These are phyloP conservation scores for Microdochium trichocladiopsis DNA, from an alignment of 2,329 filamentous ascomycete species.

Conservation along the genomic window DNA sequence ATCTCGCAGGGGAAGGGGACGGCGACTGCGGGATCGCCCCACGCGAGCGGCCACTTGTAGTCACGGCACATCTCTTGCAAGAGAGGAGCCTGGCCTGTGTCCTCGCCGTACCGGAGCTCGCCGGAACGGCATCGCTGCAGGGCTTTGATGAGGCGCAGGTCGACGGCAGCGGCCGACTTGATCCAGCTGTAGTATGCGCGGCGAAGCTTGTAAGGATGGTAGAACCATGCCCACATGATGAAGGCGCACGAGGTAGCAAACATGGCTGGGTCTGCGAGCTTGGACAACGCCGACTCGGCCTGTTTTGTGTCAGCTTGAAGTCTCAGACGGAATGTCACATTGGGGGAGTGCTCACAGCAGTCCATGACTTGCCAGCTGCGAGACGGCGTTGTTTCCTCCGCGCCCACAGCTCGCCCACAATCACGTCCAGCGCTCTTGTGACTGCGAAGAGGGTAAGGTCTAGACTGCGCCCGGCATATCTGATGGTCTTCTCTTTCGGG, in stretches of 20 bases:
- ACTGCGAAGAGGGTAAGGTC: constrained; percentile 77
- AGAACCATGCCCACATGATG: constrained; percentile 90
- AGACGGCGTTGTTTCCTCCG: constrained; percentile 36
- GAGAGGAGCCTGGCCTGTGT: constrained; percentile 62
- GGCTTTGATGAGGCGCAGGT: constrained; percentile 65
- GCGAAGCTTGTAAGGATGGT: constrained; percentile 63
- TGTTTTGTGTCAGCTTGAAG: constrained; percentile 9
- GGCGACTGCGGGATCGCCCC: constrained; percentile 64
- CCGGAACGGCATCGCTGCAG: constrained; percentile 60
- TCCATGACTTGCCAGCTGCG: constrained; percentile 35
- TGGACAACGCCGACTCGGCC: constrained; percentile 32
- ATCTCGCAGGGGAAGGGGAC: constrained; percentile 76
- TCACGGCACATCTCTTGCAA: constrained; percentile 67
- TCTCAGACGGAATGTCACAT: constrained; percentile 4
- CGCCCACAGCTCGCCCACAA: constrained; percentile 60
- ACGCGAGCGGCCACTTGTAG: constrained; percentile 58
- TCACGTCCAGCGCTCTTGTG: constrained; percentile 64
- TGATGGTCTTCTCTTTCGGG: constrained; percentile 9
- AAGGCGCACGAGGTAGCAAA: constrained; percentile 67
- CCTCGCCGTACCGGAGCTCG: constrained; percentile 63
- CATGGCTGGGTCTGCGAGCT: constrained; percentile 56
- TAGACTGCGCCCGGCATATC: constrained; percentile 63
- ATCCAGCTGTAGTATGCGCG: constrained; percentile 78
- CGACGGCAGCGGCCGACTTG: constrained; percentile 66
- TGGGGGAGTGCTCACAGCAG: constrained; percentile 26